A percentile compares a stretch with the other conserved stretches of the same genome.
These are phyloP conservation scores for Myriangium duriaei DNA, from an alignment of 2,329 filamentous ascomycete species.

Conservation along the genomic window DNA sequence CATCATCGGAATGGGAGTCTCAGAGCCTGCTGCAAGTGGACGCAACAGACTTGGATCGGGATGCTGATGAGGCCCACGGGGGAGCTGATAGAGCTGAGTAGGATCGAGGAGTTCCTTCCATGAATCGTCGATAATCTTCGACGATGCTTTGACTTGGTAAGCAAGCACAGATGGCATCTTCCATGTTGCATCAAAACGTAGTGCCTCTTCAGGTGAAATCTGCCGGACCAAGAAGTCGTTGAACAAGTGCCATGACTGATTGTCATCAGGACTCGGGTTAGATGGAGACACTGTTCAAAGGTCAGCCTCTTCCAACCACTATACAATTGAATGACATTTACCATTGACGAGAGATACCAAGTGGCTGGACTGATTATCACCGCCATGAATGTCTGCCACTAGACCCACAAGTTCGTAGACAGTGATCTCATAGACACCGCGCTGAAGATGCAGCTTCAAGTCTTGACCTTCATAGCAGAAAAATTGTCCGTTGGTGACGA, in stretches of 20 bases:
- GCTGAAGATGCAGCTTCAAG: slow-evolving; percentile 64
- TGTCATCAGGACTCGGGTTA: slow-evolving; percentile 43
- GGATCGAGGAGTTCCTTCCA: slow-evolving; percentile 84
- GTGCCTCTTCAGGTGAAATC: slow-evolving; percentile 67
- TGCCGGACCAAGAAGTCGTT: slow-evolving; percentile 90
- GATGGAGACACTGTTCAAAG: slow-evolving; percentile 50
- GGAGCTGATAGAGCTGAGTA: slow-evolving; percentile 55
- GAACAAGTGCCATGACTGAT: slow-evolving; percentile 84
- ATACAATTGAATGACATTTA: too few species aligned
- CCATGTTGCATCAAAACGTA: slow-evolving; percentile 83
- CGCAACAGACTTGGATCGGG: slow-evolving; percentile 45
- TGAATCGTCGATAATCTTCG: slow-evolving; percentile 68
- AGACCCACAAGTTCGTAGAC: slow-evolving; percentile 88
- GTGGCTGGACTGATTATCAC: slow-evolving; percentile 75
- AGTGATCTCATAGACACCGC: slow-evolving; percentile 65
- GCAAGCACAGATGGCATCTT: slow-evolving; percentile 81
- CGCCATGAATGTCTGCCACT: slow-evolving; percentile 79
- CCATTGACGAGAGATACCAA: slow-evolving; percentile 85
- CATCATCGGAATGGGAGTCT: slow-evolving; percentile 52
- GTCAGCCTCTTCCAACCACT: too few species aligned
- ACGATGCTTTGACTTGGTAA: slow-evolving; percentile 70
- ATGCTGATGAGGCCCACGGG: slow-evolving; percentile 23
- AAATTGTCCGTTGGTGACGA: slow-evolving; percentile 81
- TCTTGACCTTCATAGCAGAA: slow-evolving; percentile 93
- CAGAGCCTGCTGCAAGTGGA: slow-evolving; percentile 43